Percentiles rank a stretch among this genome's conserved stretches.
phyloP scores from a whole-genome alignment of 2,329 filamentous ascomycete genomes.

The Aspergillus quadrilineatus region DNA sequence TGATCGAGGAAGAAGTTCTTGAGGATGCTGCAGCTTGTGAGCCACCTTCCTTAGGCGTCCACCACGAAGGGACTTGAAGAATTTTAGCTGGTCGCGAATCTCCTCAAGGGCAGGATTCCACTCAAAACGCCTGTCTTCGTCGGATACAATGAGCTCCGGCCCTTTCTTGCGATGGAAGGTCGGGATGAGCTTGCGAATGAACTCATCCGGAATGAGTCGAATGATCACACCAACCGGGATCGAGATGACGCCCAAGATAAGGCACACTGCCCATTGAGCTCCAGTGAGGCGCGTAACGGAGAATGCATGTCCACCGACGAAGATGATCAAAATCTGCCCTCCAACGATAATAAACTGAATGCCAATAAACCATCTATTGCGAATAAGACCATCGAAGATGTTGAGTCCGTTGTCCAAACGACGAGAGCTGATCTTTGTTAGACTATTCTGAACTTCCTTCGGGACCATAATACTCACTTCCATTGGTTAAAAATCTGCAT shows the following conservation, averaged over 20 bases:
- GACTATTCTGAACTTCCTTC: too few species aligned
- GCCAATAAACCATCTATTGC: conserved; percentile 52
- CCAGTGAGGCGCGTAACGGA: conserved; percentile 61
- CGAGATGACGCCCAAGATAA: conserved; percentile 66
- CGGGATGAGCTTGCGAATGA: conserved; percentile 48
- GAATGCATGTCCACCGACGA: conserved; percentile 68
- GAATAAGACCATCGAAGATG: conserved; percentile 44
- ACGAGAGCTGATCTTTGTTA: conserved; percentile 34
- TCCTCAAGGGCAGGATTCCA: conserved; percentile 64
- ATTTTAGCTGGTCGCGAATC: conserved; percentile 63
- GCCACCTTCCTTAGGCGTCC: conserved; percentile 61
- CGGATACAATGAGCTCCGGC: conserved; percentile 46
- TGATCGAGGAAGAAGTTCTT: conserved; percentile 45
- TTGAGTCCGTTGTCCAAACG: conserved; percentile 47
- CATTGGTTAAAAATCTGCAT: conserved; percentile 54
- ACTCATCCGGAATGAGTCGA: conserved; percentile 59
- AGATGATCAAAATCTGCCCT: conserved; percentile 71
- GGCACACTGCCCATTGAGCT: conserved; percentile 67
- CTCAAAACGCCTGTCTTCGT: conserved; percentile 48
- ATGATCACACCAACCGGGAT: conserved; percentile 65
- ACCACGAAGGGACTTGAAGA: conserved; percentile 63
- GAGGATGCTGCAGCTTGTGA: conserved; percentile 61
- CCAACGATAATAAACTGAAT: conserved; percentile 67
- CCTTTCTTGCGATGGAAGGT: conserved; percentile 39
- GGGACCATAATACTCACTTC: conserved; percentile 24